Conservation (phyloP, 768 basidiomycete genomes). For the Tulasnella sp. region DNA sequence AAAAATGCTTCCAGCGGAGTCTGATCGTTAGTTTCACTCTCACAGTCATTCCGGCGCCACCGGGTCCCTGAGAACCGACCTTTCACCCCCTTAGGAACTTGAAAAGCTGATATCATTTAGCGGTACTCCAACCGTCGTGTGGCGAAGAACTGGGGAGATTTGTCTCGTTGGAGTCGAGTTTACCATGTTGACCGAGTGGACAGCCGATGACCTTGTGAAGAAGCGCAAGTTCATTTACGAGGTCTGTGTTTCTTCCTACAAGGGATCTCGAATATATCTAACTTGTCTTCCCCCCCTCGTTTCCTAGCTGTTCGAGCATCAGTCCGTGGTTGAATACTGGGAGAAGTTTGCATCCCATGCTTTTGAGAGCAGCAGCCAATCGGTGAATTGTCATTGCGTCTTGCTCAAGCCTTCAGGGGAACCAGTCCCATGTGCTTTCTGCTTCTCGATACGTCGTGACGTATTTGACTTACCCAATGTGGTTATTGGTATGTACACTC, state of each 20-base stretch:
- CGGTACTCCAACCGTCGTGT: constrained; percentile 94
- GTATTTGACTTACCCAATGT: constrained; percentile 84
- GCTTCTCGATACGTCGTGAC: constrained; percentile 91
- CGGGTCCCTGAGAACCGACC: background rate
- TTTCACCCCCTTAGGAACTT: constrained; percentile 56
- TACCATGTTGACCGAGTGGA: constrained; percentile 88
- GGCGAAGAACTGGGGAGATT: constrained; percentile 97
- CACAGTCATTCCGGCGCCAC: background rate
- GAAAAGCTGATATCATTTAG: constrained; percentile 96
- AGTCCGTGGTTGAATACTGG: constrained; percentile 92
- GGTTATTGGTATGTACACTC: constrained; percentile 58
- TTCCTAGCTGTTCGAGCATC: constrained; percentile 81
- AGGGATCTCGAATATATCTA: background rate
- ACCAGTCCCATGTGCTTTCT: constrained; percentile 86
- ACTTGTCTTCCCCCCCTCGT: constrained; percentile 1
- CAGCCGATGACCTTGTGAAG: constrained; percentile 67
- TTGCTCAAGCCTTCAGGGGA: constrained; percentile 76
- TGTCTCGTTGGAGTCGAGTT: constrained; percentile 96
- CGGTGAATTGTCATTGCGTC: constrained; percentile 88
- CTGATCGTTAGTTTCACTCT: constrained; percentile 51
- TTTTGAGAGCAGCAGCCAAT: constrained; percentile 94
- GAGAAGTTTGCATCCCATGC: constrained; percentile 96
- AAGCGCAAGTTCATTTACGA: constrained; percentile 46
- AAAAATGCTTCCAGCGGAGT: constrained; percentile 90
- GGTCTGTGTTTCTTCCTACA: constrained; percentile 20